Conservation (phyloP, 2,329 filamentous ascomycete genomes). For the Pseudogymnoascus sp. region DNA sequence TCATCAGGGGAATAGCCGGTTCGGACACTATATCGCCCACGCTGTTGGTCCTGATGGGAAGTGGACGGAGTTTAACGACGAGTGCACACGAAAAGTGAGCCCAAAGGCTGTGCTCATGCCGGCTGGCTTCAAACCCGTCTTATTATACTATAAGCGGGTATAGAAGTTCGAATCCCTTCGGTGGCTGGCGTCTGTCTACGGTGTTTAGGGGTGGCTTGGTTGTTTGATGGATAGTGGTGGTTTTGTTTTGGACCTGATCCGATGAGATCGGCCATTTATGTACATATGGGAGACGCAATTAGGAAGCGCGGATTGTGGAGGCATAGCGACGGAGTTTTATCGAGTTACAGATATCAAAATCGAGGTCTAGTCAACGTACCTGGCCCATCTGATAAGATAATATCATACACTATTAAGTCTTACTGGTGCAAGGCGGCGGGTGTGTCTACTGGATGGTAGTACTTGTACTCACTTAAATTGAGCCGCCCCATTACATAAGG, state of each 20-base stretch:
- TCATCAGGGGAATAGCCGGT: conserved; percentile 18
- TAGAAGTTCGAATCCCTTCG: not conserved
- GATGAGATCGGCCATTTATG: not conserved
- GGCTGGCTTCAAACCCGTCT: not conserved
- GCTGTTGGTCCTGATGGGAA: conserved; percentile 13
- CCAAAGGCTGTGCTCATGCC: not conserved
- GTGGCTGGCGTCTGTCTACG: not conserved
- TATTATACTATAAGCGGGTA: conserved; percentile 5
- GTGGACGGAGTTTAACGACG: conserved; percentile 21
- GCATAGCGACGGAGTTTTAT: conserved; percentile 2
- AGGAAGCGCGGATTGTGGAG: not conserved
- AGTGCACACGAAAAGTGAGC: not conserved
- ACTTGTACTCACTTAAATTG: not conserved
- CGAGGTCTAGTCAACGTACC: not conserved
- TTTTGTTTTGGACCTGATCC: not conserved
- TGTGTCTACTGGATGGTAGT: not conserved
- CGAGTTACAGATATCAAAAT: not conserved
- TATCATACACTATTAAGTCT: not conserved
- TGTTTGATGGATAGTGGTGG: not conserved
- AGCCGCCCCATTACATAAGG: not conserved
- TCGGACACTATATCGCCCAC: conserved; percentile 20
- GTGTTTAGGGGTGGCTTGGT: not conserved
- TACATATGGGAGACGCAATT: not conserved
- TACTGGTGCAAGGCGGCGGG: not conserved
- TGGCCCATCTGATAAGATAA: conserved; percentile 7